A percentile compares a stretch with the other conserved stretches of the same genome.
Evolutionary conservation across 2,329 filamentous ascomycete species (phyloP).

Genomic region (Lachnellula suecica): DNA sequence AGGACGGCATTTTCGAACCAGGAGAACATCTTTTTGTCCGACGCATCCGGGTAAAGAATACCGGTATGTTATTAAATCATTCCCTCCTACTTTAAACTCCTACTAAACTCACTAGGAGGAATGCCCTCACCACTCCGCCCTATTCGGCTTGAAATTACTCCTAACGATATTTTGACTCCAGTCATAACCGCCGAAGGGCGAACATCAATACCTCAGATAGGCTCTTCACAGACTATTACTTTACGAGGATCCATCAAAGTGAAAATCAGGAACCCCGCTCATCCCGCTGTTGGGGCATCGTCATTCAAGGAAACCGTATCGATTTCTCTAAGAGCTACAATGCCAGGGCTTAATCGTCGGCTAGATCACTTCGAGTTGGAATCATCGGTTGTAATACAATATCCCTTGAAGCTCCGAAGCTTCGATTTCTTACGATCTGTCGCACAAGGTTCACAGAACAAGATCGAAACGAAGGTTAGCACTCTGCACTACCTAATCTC

Average conservation of each 20-base stretch:
- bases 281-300: neutral
- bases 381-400: conserved; percentile 1
- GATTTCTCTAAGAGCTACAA: conserved; percentile 2
- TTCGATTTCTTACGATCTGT: conserved; percentile 5
- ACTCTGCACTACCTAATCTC: no score
- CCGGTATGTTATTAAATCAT: conserved; percentile 1
- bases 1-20: conserved; percentile 16
- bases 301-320: neutral
- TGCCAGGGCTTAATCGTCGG: conserved; percentile 7
- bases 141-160: neutral
- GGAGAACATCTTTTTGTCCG: conserved; percentile 13
- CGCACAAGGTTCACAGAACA: conserved; percentile 8
- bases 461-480: no score
- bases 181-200: neutral
- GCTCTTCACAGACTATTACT: conserved; percentile 2
- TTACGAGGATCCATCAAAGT: conserved; percentile 6
- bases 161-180: neutral
- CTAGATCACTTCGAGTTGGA: conserved; percentile 2
- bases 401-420: conserved; percentile 2
- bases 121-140: conserved; percentile 7
- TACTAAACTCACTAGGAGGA: conserved; percentile 1
- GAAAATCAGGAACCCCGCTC: conserved; percentile 3
- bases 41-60: conserved; percentile 12
- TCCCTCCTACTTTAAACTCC: neutral
- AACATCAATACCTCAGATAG: conserved; percentile 3